These are phyloP conservation scores for Fusarium tricinctum DNA, from an alignment of 2,329 filamentous ascomycete genomes.

Conservation along the genomic window DNA sequence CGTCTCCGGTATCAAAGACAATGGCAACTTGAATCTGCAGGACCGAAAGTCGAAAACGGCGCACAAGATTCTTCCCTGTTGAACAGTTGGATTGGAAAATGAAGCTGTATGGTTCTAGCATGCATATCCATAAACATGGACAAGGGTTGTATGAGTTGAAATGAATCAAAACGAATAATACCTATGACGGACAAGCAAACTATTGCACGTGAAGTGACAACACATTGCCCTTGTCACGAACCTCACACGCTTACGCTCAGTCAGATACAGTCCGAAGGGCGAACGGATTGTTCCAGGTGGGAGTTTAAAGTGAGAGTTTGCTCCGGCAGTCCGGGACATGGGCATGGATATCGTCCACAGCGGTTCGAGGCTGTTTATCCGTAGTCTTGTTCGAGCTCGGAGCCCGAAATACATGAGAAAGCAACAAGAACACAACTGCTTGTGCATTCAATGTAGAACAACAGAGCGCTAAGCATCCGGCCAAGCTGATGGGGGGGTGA, in stretches of 20 bases:
- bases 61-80: background rate
- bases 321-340: background rate
- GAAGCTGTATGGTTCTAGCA: background rate
- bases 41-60: background rate
- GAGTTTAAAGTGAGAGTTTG: constrained; percentile 1
- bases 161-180: background rate
- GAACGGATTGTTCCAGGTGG: constrained; percentile 13
- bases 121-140: background rate
- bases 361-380: background rate
- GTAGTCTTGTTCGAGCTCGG: background rate
- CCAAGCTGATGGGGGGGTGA: no score
- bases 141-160: background rate
- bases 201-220: background rate
- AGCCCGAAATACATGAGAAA: background rate
- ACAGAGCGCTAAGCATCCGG: no score
- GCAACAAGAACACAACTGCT: background rate
- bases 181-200: background rate
- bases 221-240: background rate
- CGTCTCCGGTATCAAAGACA: background rate
- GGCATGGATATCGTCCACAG: background rate
- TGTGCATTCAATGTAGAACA: no score
- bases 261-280: constrained; percentile 2
- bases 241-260: background rate
- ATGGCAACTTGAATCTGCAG: background rate
- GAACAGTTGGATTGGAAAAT: background rate